Evolutionary conservation across 352 stramenopile genomes (phyloP).

Genomic region (Sclerospora graminicola): DNA sequence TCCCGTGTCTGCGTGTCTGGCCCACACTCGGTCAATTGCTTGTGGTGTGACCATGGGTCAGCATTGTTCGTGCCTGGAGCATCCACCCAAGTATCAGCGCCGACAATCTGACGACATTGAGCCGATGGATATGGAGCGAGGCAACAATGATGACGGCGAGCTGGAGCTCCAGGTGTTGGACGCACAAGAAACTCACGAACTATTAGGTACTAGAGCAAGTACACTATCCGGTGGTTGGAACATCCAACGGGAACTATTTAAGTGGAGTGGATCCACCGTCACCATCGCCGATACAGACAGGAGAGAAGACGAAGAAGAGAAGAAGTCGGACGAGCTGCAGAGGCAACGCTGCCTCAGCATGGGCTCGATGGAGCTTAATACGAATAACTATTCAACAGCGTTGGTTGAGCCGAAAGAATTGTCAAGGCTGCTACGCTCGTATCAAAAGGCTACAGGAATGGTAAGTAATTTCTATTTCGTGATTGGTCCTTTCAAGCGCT

Average conservation of each 20-base stretch:
- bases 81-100: conserved; percentile 45
- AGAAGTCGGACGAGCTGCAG: conserved; percentile 12
- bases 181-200: conserved; percentile 24
- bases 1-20: background rate
- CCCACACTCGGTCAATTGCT: conserved; percentile 3
- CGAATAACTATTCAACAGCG: conserved; percentile 23
- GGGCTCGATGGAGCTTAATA: conserved; percentile 16
- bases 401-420: conserved; percentile 19
- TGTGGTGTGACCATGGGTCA: conserved; percentile 39
- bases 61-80: conserved; percentile 65
- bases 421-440: conserved; percentile 42
- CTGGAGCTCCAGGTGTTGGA: conserved; percentile 20
- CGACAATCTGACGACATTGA: conserved; percentile 43
- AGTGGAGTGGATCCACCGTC: conserved; percentile 5
- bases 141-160: conserved; percentile 14
- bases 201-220: conserved; percentile 24
- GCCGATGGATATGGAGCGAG: conserved; percentile 24
- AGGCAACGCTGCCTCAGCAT: conserved; percentile 15
- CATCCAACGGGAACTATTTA: conserved; percentile 9
- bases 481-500: too few species aligned
- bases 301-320: conserved; percentile 7
- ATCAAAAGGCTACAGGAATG: conserved; percentile 53
- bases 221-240: conserved; percentile 3
- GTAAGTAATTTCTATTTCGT: conserved; percentile 10
- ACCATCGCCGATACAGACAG: background rate